Percentiles rank a stretch among this genome's conserved stretches.
phyloP scores from a whole-genome alignment of 2,329 filamentous ascomycete genomes.

The Gaeumannomyces tritici region DNA sequence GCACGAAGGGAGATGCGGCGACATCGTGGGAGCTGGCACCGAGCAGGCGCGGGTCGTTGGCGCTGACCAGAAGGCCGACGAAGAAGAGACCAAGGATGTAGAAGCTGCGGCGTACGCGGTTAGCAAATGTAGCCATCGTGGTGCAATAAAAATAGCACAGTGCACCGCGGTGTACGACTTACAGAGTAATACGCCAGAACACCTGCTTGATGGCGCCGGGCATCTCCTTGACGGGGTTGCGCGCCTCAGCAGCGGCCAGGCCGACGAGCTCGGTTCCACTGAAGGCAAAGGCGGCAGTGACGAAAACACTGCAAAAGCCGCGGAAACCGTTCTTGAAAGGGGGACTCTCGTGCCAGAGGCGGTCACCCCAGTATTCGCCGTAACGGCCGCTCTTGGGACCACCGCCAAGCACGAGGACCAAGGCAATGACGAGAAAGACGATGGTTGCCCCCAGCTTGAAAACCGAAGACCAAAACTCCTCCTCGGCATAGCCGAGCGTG shows the following conservation, averaged over 20 bases:
- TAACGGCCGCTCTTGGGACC: conserved; percentile 40
- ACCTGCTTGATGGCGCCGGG: conserved; percentile 79
- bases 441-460: conserved; percentile 49
- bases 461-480: conserved; percentile 49
- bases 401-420: conserved; percentile 50
- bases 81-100: conserved; percentile 44
- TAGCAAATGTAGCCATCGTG: neutral
- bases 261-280: conserved; percentile 68
- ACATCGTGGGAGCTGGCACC: conserved; percentile 34
- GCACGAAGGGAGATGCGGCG: conserved; percentile 46
- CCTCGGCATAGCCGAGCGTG: conserved; percentile 44
- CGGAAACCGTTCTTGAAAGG: conserved; percentile 66
- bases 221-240: conserved; percentile 61
- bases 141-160: neutral
- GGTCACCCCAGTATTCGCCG: conserved; percentile 36
- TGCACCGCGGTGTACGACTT: conserved; percentile 10
- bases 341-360: conserved; percentile 39
- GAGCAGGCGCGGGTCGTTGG: conserved; percentile 35
- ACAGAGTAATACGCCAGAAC: conserved; percentile 46
- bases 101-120: conserved; percentile 22
- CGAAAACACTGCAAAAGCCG: conserved; percentile 62
- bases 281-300: conserved; percentile 66
- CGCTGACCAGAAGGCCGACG: conserved; percentile 38
- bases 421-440: conserved; percentile 54
- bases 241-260: conserved; percentile 61